Conservation (phyloP, 129 eudicot species). For the Tagetes patula region DNA sequence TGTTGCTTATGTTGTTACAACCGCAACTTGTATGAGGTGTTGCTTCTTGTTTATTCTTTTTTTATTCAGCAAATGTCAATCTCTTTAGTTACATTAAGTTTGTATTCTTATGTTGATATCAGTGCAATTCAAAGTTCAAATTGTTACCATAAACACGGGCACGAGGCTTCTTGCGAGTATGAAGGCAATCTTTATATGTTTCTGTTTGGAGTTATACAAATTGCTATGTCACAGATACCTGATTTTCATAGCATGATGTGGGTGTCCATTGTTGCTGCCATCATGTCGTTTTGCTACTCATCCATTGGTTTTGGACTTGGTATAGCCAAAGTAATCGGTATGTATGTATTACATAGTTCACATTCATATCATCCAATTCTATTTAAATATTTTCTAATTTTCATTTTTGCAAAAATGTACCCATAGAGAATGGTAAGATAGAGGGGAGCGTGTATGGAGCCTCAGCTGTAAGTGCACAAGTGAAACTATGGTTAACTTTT, state of each 20-base stretch:
- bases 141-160: slow-evolving; percentile 67
- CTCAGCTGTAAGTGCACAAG: slow-evolving; percentile 45
- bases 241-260: slow-evolving; percentile 64
- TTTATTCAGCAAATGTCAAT: not conserved
- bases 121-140: slow-evolving; percentile 69
- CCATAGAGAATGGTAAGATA: slow-evolving; percentile 60
- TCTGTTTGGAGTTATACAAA: slow-evolving; percentile 60
- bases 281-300: slow-evolving; percentile 74
- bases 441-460: slow-evolving; percentile 71
- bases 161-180: slow-evolving; percentile 41
- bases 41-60: not conserved
- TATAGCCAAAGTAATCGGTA: slow-evolving; percentile 56
- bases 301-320: slow-evolving; percentile 71
- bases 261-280: slow-evolving; percentile 68
- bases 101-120: slow-evolving; percentile 15
- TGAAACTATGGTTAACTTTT: slow-evolving; percentile 61
- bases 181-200: slow-evolving; percentile 48
- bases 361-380: not conserved
- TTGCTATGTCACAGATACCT: slow-evolving; percentile 66
- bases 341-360: not conserved
- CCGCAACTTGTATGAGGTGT: slow-evolving; percentile 71
- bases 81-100: not conserved
- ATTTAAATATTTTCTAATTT: not conserved
- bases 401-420: not conserved
- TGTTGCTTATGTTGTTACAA: slow-evolving; percentile 72